Percentiles rank a stretch among this genome's conserved stretches.
These are phyloP conservation scores for Flueggea neowawraea DNA, from an alignment of 441 rosid species.

Conservation along the genomic window DNA sequence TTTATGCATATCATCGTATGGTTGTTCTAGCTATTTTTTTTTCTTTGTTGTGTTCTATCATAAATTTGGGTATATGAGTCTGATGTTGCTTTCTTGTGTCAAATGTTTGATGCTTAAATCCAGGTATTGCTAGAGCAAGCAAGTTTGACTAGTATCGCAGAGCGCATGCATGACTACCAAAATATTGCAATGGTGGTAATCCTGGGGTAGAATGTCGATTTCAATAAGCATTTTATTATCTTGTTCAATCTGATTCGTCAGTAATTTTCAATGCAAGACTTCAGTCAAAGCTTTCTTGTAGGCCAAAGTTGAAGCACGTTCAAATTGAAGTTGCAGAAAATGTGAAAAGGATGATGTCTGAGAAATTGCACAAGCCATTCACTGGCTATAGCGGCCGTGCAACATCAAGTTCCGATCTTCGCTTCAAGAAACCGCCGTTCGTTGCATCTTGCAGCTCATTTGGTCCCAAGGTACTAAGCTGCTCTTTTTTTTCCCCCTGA, in stretches of 20 bases:
- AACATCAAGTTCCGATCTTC: constrained; percentile 24
- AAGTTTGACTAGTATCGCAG: constrained; percentile 37
- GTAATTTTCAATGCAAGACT: constrained; percentile 7
- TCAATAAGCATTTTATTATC: neutral
- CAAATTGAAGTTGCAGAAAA: constrained; percentile 68
- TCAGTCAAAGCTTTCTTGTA: constrained; percentile 20
- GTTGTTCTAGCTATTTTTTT: neutral
- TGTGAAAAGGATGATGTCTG: constrained; percentile 77
- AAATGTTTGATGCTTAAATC: constrained; percentile 9
- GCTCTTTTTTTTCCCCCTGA: no score
- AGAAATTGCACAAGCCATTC: constrained; percentile 53
- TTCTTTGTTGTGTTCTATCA: neutral
- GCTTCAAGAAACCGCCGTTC: constrained; percentile 48
- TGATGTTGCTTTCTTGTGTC: neutral
- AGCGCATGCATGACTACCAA: constrained; percentile 77
- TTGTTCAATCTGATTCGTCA: constrained; percentile 6
- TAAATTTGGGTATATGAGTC: neutral
- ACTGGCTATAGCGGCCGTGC: constrained; percentile 22
- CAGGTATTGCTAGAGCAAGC: constrained; percentile 78
- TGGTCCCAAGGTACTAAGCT: constrained; percentile 64
- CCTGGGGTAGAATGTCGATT: constrained; percentile 50
- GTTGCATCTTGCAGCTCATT: constrained; percentile 82
- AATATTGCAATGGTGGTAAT: constrained; percentile 85
- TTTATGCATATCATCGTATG: neutral
- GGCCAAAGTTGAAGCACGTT: constrained; percentile 69